Percentiles rank a stretch among this genome's conserved stretches.
Evolutionary conservation across 1,139 yeast species (phyloP).

Genomic region (Spathaspora sp.): DNA sequence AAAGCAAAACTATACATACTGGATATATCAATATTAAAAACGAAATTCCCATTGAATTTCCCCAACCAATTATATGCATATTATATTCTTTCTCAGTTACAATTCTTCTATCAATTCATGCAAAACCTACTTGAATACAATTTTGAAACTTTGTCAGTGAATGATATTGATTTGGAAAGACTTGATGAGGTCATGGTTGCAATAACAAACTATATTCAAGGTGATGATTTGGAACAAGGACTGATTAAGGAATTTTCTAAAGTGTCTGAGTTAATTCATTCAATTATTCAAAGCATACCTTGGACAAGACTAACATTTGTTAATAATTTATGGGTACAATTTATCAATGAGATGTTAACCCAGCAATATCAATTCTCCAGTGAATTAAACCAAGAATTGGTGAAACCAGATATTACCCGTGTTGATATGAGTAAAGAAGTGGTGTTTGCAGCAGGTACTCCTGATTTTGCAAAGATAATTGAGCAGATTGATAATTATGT

Average conservation of each 20-base stretch:
- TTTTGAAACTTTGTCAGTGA: background rate
- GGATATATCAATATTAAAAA: constrained; percentile 5
- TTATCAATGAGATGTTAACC: background rate
- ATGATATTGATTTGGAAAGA: background rate
- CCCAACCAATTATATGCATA: background rate
- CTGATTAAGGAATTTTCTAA: background rate
- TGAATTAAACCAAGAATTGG: background rate
- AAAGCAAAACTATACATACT: constrained; percentile 2
- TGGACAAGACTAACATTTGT: background rate
- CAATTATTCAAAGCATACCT: background rate
- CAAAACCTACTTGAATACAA: constrained; percentile 1
- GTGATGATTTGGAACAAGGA: background rate
- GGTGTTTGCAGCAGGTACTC: background rate
- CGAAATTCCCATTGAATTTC: background rate
- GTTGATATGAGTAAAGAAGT: background rate
- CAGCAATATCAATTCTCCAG: background rate
- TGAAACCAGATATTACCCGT: background rate
- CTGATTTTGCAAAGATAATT: background rate
- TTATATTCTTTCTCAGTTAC: background rate
- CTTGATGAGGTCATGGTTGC: background rate
- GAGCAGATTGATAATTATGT: background rate
- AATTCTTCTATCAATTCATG: constrained; percentile 1
- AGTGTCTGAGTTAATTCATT: background rate
- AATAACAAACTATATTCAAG: background rate
- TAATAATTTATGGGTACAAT: background rate